Evolutionary conservation across 2,329 filamentous ascomycete species (phyloP).

Genomic region (Verticillium nonalfalfae): DNA sequence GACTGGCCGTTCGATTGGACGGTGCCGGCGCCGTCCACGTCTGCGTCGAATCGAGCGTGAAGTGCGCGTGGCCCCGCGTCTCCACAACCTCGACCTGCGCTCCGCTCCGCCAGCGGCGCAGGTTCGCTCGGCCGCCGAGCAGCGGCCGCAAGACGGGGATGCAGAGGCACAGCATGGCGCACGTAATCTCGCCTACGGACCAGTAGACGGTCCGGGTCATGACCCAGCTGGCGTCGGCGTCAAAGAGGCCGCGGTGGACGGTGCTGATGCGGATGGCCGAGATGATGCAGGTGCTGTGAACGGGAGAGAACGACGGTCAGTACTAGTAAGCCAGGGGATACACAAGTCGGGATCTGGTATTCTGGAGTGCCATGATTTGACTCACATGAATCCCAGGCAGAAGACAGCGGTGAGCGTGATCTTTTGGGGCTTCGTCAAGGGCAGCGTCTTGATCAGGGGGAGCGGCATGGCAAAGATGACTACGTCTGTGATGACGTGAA

Average conservation of each 20-base stretch:
- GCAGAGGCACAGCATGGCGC: slow-evolving; percentile 30
- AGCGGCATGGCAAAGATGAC: slow-evolving; percentile 11
- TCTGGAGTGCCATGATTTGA: not conserved
- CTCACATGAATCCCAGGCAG: slow-evolving; percentile 10
- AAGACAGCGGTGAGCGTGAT: slow-evolving; percentile 7
- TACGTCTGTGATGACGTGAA: slow-evolving; percentile 11
- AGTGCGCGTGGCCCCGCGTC: not conserved
- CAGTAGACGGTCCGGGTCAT: slow-evolving; percentile 24
- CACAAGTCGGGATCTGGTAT: too few species aligned
- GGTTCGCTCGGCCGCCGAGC: slow-evolving; percentile 5
- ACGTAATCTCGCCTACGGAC: slow-evolving; percentile 31
- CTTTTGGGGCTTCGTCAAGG: slow-evolving; percentile 6
- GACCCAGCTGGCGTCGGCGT: slow-evolving; percentile 23
- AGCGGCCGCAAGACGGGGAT: slow-evolving; percentile 29
- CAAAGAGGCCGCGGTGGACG: slow-evolving; percentile 17
- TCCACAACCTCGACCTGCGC: not conserved
- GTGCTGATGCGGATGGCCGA: slow-evolving; percentile 21
- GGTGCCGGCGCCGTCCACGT: not conserved
- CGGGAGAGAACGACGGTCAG: not conserved
- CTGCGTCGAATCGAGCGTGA: not conserved
- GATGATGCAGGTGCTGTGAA: slow-evolving; percentile 3
- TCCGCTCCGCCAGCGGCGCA: not conserved
- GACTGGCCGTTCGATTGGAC: not conserved
- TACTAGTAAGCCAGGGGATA: too few species aligned
- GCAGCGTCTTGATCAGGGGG: slow-evolving; percentile 5